A percentile compares a stretch with the other conserved stretches of the same genome.
phyloP scores from a whole-genome alignment of 2,329 filamentous ascomycete genomes.

The Curvularia verruculosa region DNA sequence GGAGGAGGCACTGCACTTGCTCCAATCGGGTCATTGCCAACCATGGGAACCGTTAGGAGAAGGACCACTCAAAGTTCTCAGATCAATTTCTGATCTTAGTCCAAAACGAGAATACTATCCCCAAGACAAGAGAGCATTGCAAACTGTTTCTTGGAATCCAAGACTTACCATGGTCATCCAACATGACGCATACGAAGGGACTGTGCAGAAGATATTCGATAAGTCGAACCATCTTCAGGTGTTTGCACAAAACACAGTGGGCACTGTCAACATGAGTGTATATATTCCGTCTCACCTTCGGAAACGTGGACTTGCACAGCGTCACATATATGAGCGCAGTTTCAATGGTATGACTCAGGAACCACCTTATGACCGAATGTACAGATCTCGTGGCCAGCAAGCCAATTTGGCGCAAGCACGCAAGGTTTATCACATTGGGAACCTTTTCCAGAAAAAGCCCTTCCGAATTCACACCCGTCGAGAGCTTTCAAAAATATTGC shows the following conservation, averaged over 20 bases:
- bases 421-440: conserved; percentile 22
- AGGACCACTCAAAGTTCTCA: conserved; percentile 19
- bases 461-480: conserved; percentile 16
- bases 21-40: conserved; percentile 56
- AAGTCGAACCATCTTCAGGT: conserved; percentile 20
- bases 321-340: conserved; percentile 18
- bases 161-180: conserved; percentile 41
- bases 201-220: conserved; percentile 22
- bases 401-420: conserved; percentile 17
- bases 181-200: conserved; percentile 25
- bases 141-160: conserved; percentile 51
- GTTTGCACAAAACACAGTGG: conserved; percentile 17
- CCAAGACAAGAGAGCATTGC: conserved; percentile 47
- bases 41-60: conserved; percentile 22
- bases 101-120: conserved; percentile 55
- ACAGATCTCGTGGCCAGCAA: conserved; percentile 18
- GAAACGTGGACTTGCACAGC: conserved; percentile 16
- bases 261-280: conserved; percentile 5
- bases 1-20: conserved; percentile 57
- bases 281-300: conserved; percentile 22
- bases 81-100: conserved; percentile 34
- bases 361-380: conserved; percentile 11
- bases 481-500: conserved; percentile 19
- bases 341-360: conserved; percentile 1
- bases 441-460: conserved; percentile 12